Evolutionary conservation across 352 stramenopile species (phyloP).

Genomic region (Salisapilia sapeloensis): DNA sequence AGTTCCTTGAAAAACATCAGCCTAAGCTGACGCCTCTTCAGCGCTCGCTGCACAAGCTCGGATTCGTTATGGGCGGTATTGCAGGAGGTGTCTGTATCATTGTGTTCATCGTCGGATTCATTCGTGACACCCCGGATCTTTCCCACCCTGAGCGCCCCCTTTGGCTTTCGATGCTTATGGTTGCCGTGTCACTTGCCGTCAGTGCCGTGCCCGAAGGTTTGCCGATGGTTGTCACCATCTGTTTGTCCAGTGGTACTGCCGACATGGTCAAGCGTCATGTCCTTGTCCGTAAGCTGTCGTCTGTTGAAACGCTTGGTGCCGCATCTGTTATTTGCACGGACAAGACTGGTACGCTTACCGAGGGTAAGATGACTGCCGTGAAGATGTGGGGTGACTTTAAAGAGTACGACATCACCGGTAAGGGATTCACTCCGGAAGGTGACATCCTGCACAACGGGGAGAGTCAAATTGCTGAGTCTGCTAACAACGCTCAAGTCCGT

Average conservation of each 20-base stretch:
- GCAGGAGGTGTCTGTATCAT: constrained; percentile 72
- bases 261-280: constrained; percentile 68
- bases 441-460: constrained; percentile 25
- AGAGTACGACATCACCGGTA: constrained; percentile 45
- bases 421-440: constrained; percentile 39
- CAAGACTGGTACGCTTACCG: constrained; percentile 92
- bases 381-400: constrained; percentile 62
- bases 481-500: constrained; percentile 32
- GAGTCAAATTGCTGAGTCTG: constrained; percentile 14
- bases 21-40: constrained; percentile 83
- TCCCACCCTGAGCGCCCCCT: constrained; percentile 63
- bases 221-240: constrained; percentile 74
- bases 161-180: constrained; percentile 88
- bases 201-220: constrained; percentile 62
- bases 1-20: constrained; percentile 30
- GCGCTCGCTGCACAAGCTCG: constrained; percentile 86
- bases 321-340: constrained; percentile 88
- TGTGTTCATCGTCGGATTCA: constrained; percentile 79
- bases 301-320: constrained; percentile 73
- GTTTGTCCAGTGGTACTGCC: constrained; percentile 42
- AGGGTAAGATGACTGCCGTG: constrained; percentile 69
- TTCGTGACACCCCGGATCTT: constrained; percentile 26
- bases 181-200: constrained; percentile 81
- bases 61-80: constrained; percentile 81
- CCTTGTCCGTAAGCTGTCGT: constrained; percentile 72